Evolutionary conservation across 352 stramenopile genomes (phyloP), one percentile per base, ranked within the genome.

Genomic region (Phytophthora constricta): DNA sequence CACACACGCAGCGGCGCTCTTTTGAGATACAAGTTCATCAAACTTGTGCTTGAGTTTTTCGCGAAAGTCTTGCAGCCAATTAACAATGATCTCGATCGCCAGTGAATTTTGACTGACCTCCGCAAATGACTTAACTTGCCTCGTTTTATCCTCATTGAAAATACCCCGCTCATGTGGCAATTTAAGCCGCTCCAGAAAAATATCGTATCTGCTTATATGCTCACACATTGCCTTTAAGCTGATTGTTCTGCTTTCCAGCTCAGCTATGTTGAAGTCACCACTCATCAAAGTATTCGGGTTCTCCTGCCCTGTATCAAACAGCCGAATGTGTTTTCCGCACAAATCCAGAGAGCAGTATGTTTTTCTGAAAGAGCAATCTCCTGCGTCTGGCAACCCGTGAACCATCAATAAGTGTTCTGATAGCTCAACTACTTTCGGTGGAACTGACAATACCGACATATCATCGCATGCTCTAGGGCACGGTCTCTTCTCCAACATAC

Each of bases 321-420:
- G 58, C 16, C 60, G 57, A 28, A 95, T 74, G 14, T 64, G 77
- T 53, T 90, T 93, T 2, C 83, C 86, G 48, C 86, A 93, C 13
- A 93, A 47, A 71, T 91, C 86, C 4, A 89, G 50, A 0, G 74
- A 77, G 31, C 86, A 95, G 5, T 67, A 63, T 1, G 63, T 65
- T n/a, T 63, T 51, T 19, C 85, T 76, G 19, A 66, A 50, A 0
- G 33, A 13, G 13, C 86, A 95, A 25, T 86, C 68, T 5, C 84
- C 86, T 3, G 72, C 72, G 27, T 91, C 75, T 34, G 62, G 59
- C 5, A 80, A 54, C 2, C 48, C 31, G 49, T 95, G 86, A 2
- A 75, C 80, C 31, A 80, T 67, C n/a, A 82, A 16, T 25, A 80
- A 64, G 23, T 88, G 77, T 9, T 60, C 52, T 4, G 82, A 62